phyloP scores from a whole-genome alignment of 176 grass and related monocot genomes.

The Cenchrus purpureus region DNA sequence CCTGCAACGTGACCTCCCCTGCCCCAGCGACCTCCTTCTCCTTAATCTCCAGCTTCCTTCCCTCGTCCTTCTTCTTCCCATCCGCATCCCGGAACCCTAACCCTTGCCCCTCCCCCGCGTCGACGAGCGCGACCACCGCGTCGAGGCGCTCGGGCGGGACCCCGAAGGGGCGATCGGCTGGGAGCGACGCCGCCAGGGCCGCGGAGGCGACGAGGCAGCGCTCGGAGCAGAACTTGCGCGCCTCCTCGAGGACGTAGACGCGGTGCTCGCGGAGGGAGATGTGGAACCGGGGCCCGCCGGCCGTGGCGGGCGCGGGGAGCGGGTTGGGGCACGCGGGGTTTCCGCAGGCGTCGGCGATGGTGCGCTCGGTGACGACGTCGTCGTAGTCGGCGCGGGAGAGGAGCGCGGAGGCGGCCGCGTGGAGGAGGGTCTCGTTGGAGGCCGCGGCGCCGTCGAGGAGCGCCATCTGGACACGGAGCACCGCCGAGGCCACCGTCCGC shows the following conservation, averaged over 20 bases:
- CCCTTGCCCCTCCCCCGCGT: background rate
- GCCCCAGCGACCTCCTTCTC: constrained; percentile 54
- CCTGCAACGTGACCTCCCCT: constrained; percentile 60
- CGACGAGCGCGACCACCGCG: constrained; percentile 50
- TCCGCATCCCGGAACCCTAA: constrained; percentile 32
- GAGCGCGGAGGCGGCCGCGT: constrained; percentile 36
- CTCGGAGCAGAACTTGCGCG: constrained; percentile 77
- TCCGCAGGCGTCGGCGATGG: constrained; percentile 65
- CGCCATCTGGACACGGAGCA: constrained; percentile 58
- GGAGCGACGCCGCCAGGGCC: constrained; percentile 52
- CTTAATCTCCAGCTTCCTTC: constrained; percentile 55
- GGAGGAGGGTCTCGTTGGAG: constrained; percentile 52
- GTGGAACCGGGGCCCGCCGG: constrained; percentile 47
- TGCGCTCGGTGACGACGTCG: constrained; percentile 77
- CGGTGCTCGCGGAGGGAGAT: constrained; percentile 88
- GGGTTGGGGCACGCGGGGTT: constrained; percentile 48
- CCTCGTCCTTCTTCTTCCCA: constrained; percentile 1
- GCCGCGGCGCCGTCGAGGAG: constrained; percentile 60
- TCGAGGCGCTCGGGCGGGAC: constrained; percentile 43
- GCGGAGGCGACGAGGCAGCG: constrained; percentile 63
- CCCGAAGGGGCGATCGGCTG: constrained; percentile 36
- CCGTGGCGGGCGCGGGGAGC: background rate
- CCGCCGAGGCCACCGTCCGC: constrained; percentile 44
- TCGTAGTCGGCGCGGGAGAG: constrained; percentile 80
- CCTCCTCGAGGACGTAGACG: constrained; percentile 92